Evolutionary conservation across 257 asterid species (phyloP).

Genomic region (Jasminum sambac): DNA sequence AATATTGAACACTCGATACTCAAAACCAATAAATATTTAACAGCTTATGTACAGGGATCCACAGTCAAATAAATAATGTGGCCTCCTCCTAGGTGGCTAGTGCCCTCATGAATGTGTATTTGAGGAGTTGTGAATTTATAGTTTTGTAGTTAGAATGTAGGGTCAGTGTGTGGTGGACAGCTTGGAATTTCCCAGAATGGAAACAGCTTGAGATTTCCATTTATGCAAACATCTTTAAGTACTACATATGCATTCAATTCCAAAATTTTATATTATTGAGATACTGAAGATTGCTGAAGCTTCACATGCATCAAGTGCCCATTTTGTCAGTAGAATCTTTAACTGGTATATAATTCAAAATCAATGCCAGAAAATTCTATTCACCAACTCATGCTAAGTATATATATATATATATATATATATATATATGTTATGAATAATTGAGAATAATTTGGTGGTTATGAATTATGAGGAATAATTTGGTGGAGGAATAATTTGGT

Average conservation of each 20-base stretch:
- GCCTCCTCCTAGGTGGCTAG: no score
- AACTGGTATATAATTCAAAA: not conserved
- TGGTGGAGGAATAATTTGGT: no score
- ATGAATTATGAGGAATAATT: no score
- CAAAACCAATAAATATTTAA: no score
- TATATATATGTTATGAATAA: no score
- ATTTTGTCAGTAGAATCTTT: not conserved
- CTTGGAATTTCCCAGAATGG: conserved; percentile 2
- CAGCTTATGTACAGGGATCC: no score
- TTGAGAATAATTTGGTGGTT: no score
- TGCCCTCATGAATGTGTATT: no score
- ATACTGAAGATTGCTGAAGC: not conserved
- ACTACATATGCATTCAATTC: not conserved
- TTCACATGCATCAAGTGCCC: conserved; percentile 1
- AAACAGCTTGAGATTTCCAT: conserved; percentile 1
- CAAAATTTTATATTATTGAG: not conserved
- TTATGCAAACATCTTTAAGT: not conserved
- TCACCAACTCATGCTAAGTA: no score
- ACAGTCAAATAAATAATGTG: no score
- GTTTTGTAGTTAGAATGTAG: not conserved
- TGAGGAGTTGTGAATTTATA: not conserved
- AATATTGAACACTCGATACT: no score
- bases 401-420: no score
- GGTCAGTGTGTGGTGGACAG: not conserved
- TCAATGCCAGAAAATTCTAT: not conserved